Evolutionary conservation across 768 basidiomycete genomes (phyloP).

Genomic region (Auriscalpium orientale): DNA sequence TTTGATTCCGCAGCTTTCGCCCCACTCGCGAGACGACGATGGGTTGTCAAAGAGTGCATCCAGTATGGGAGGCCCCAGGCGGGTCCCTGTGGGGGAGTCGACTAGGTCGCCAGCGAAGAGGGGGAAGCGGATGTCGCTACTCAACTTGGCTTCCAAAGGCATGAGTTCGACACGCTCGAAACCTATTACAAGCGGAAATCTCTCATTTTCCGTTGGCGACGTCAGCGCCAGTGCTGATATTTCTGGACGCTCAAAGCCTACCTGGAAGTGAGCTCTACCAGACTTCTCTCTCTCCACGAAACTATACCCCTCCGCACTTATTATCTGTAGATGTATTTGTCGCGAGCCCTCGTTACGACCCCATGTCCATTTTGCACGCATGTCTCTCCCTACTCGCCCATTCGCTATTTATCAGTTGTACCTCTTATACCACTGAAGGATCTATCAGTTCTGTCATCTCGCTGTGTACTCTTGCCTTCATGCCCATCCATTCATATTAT

Average conservation of each 20-base stretch:
- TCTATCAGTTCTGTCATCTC: no score
- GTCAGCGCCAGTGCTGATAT: conserved; percentile 35
- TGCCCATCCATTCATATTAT: no score
- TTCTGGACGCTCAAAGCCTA: conserved; percentile 33
- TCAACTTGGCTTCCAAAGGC: conserved; percentile 27
- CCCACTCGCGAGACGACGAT: conserved; percentile 16
- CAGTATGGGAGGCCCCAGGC: conserved; percentile 24
- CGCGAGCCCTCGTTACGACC: no score
- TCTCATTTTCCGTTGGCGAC: conserved; percentile 29
- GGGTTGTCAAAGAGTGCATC: conserved; percentile 10
- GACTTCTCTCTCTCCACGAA: no score
- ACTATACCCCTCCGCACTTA: no score
- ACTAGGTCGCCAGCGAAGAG: conserved; percentile 52
- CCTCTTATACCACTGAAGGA: no score
- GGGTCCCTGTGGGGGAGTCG: conserved; percentile 28
- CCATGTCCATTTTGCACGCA: no score
- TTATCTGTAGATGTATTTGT: no score
- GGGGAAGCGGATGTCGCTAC: conserved; percentile 48
- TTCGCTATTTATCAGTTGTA: no score
- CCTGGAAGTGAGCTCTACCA: conserved; percentile 43
- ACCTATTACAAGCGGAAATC: conserved; percentile 26
- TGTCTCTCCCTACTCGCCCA: no score
- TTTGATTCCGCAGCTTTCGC: conserved; percentile 64
- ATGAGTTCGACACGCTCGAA: conserved; percentile 23
- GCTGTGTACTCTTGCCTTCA: no score